Evolutionary conservation across 805 yeast species (phyloP).

Genomic region (Candida verbasci): DNA sequence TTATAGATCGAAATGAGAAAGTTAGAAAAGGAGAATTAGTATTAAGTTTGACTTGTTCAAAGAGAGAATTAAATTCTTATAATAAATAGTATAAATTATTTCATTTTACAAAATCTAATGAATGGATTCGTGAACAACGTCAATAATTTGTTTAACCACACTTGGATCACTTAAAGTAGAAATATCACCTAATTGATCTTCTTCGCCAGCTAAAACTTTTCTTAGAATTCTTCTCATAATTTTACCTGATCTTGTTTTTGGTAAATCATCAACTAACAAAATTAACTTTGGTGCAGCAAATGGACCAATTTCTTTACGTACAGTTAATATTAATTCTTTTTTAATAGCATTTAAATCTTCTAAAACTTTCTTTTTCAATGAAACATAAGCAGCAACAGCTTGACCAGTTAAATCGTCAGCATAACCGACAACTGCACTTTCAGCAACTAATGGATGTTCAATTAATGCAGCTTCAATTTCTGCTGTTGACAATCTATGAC

Average conservation of each 20-base stretch:
- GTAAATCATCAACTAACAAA: constrained; percentile 81
- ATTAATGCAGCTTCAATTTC: constrained; percentile 92
- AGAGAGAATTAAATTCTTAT: too few relatives aligned
- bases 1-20: too few relatives aligned
- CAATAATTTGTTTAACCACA: constrained; percentile 73
- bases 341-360: constrained; percentile 53
- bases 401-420: constrained; percentile 96
- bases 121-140: constrained; percentile 42
- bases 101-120: too few relatives aligned
- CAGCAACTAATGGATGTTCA: constrained; percentile 77
- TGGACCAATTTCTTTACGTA: constrained; percentile 87
- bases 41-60: too few relatives aligned
- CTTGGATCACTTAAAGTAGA: constrained; percentile 86
- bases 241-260: constrained; percentile 98
- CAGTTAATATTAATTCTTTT: constrained; percentile 78
- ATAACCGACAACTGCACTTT: constrained; percentile 95
- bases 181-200: constrained; percentile 86
- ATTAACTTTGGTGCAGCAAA: constrained; percentile 95
- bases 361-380: constrained; percentile 54
- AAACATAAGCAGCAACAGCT: constrained; percentile 93
- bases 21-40: too few relatives aligned
- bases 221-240: constrained; percentile 97
- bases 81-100: too few relatives aligned
- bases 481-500: constrained; percentile 97
- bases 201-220: constrained; percentile 89